These are phyloP conservation scores for Hippophae rhamnoides DNA, from an alignment of 306 rosid species.

Conservation along the genomic window DNA sequence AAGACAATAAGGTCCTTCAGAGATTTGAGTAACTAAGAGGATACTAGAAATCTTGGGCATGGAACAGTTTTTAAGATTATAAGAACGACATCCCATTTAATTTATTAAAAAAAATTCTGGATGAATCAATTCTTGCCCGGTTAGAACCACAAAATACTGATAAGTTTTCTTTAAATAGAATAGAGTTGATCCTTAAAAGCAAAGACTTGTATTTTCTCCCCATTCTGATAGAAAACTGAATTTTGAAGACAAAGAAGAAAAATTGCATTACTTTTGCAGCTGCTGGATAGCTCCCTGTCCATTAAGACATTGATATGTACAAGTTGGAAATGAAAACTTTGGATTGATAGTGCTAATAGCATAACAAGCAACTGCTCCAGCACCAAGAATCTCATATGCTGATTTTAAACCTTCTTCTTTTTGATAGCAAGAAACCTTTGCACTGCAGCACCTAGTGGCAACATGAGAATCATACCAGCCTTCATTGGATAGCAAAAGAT, in stretches of 20 bases:
- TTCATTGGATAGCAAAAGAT: conserved; percentile 57
- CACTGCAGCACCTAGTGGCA: conserved; percentile 65
- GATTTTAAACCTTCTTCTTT: conserved; percentile 49
- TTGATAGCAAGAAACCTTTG: conserved; percentile 31
- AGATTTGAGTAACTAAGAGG: not conserved
- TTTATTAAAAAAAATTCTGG: too few relatives aligned
- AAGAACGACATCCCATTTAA: too few relatives aligned
- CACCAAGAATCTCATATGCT: conserved; percentile 61
- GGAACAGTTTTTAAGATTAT: not conserved
- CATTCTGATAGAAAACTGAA: not conserved
- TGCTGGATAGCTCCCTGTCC: conserved; percentile 38
- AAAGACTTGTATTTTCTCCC: conserved; percentile 4
- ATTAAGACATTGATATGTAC: conserved; percentile 43
- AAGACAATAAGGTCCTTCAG: not conserved
- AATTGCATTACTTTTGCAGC: conserved; percentile 57
- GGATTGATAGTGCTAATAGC: conserved; percentile 42
- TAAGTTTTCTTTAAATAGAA: not conserved
- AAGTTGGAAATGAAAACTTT: conserved; percentile 62
- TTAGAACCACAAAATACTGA: too few relatives aligned
- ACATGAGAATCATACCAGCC: conserved; percentile 45
- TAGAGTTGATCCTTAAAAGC: conserved; percentile 14
- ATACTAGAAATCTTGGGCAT: not conserved
- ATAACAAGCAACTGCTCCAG: conserved; percentile 81
- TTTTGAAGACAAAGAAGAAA: conserved; percentile 14
- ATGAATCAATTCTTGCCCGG: too few relatives aligned